Percentiles rank a stretch among this genome's conserved stretches.
phyloP scores from a whole-genome alignment of 805 yeast genomes.

The Babjeviella inositovora region DNA sequence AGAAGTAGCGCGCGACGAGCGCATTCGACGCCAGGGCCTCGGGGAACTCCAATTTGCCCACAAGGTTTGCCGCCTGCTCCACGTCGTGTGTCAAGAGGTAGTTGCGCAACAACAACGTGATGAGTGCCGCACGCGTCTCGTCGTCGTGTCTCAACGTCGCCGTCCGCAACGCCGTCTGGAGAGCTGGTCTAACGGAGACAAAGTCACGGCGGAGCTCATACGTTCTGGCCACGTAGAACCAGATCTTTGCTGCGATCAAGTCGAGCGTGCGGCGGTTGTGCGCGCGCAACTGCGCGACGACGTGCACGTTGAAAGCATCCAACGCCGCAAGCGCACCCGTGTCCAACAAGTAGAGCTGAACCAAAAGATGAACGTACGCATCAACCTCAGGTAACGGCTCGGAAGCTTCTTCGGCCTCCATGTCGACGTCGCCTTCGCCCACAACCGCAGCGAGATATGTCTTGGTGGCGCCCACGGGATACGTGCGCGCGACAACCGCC shows the following conservation, averaged over 20 bases:
- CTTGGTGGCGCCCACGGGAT: conserved; percentile 32
- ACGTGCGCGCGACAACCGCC: conserved; percentile 34
- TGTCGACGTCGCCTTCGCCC: conserved; percentile 12
- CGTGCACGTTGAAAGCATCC: conserved; percentile 33
- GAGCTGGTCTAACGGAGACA: conserved; percentile 45
- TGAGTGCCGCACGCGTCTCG: conserved; percentile 80
- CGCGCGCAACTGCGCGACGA: conserved; percentile 34
- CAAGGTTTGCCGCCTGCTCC: conserved; percentile 75
- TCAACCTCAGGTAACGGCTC: conserved; percentile 57
- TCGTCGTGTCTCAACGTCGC: conserved; percentile 85
- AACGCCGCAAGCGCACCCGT: conserved; percentile 27
- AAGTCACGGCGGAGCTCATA: conserved; percentile 44
- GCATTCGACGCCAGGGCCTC: conserved; percentile 72
- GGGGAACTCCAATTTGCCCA: conserved; percentile 83
- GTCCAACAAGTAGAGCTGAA: conserved; percentile 67
- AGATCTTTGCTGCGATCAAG: conserved; percentile 72
- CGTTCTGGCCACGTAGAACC: conserved; percentile 81
- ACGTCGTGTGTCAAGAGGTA: conserved; percentile 69
- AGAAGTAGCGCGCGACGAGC: conserved; percentile 80
- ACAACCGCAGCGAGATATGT: conserved; percentile 16
- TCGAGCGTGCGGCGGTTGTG: conserved; percentile 78
- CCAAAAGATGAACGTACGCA: conserved; percentile 61
- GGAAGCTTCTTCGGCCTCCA: conserved; percentile 12
- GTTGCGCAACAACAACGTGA: conserved; percentile 73
- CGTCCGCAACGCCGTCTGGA: conserved; percentile 66